Conservation (phyloP, 129 eudicot species). For the Centrapalus pauciflorus region DNA sequence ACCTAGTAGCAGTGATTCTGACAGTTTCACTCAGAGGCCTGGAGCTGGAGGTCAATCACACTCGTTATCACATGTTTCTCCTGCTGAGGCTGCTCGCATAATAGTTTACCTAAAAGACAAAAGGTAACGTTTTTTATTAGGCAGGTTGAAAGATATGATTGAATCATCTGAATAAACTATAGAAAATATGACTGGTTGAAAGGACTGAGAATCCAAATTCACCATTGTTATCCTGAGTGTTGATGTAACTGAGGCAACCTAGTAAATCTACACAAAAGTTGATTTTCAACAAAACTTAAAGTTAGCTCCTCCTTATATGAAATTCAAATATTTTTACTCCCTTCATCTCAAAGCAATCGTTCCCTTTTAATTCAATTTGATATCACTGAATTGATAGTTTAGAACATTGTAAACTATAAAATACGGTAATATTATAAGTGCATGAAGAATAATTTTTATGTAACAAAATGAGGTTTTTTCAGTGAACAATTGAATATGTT, state of each 20-base stretch:
- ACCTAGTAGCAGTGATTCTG: constrained; percentile 41
- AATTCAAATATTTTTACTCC: too few relatives aligned
- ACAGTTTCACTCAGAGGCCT: constrained; percentile 41
- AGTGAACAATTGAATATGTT: background rate
- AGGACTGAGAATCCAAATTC: background rate
- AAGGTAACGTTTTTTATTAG: constrained; percentile 28
- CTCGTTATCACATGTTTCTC: constrained; percentile 42
- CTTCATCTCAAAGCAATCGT: too few relatives aligned
- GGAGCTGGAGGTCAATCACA: constrained; percentile 44
- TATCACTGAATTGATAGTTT: too few relatives aligned
- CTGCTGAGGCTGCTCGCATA: constrained; percentile 70
- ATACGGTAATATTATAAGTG: too few relatives aligned
- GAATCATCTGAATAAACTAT: background rate
- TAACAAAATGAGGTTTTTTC: background rate
- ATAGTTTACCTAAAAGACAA: constrained; percentile 54
- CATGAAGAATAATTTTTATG: too few relatives aligned
- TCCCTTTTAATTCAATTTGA: too few relatives aligned
- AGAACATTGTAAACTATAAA: too few relatives aligned
- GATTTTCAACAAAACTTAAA: background rate
- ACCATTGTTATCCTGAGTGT: background rate
- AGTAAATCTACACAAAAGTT: background rate
- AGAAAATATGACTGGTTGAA: background rate
- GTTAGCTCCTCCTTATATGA: background rate
- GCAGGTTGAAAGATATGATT: background rate
- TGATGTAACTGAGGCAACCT: background rate